Conservation (phyloP, 2,329 filamentous ascomycete species). For the Colletotrichum tamarilloi region DNA sequence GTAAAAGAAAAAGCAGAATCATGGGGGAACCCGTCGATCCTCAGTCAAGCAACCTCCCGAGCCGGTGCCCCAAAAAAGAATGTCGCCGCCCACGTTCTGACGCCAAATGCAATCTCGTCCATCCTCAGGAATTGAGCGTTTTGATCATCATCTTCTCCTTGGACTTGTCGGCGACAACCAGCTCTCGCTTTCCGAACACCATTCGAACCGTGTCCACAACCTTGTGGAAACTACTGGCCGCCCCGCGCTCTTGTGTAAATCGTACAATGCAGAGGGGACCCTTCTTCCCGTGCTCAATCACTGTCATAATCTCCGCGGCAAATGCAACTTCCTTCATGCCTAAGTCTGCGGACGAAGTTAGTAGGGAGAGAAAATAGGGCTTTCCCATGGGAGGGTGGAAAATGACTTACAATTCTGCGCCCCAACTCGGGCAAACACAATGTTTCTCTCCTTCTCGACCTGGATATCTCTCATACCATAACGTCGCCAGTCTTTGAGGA, state of each 20-base stretch:
- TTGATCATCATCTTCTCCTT: conserved; percentile 81
- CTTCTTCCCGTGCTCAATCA: conserved; percentile 85
- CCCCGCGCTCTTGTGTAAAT: conserved; percentile 91
- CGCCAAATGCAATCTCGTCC: conserved; percentile 31
- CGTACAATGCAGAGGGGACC: conserved; percentile 83
- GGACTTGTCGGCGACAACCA: conserved; percentile 75
- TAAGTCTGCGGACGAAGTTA: conserved; percentile 65
- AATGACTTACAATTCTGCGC: conserved; percentile 79
- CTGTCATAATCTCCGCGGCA: conserved; percentile 86
- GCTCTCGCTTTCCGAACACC: conserved; percentile 71
- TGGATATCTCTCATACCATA: conserved; percentile 85
- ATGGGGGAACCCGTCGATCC: neutral
- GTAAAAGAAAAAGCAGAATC: conserved; percentile 29
- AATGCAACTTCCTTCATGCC: conserved; percentile 90
- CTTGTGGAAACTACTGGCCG: conserved; percentile 87
- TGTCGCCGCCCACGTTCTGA: conserved; percentile 27
- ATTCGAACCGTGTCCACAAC: conserved; percentile 82
- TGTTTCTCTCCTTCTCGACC: conserved; percentile 81
- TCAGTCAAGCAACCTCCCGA: conserved; percentile 19
- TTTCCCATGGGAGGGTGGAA: neutral
- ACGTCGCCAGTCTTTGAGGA: conserved; percentile 83
- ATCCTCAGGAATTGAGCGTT: conserved; percentile 65
- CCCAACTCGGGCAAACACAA: conserved; percentile 82
- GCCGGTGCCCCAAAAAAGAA: conserved; percentile 12
- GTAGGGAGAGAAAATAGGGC: neutral